phyloP scores from a whole-genome alignment of 1,284 basidiomycete species.

The Crepidotus sp. region DNA sequence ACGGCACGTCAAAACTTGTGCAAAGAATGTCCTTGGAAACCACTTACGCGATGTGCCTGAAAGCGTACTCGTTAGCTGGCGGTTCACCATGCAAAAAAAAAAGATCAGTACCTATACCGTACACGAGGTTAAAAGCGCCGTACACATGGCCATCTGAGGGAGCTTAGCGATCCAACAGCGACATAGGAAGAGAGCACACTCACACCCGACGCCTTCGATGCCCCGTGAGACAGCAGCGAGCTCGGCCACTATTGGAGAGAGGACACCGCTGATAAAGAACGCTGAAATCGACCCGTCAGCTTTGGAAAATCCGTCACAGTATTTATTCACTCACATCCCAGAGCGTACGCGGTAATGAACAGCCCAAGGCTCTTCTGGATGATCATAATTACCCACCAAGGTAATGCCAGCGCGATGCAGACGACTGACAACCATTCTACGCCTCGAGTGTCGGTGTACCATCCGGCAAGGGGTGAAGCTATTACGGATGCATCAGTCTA shows the following conservation, averaged over 20 bases:
- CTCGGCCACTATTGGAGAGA: constrained; percentile 57
- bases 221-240: constrained; percentile 46
- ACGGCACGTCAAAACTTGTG: constrained; percentile 1
- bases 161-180: constrained; percentile 9
- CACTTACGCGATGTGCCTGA: constrained; percentile 43
- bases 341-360: constrained; percentile 52
- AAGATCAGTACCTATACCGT: constrained; percentile 33
- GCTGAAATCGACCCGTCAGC: constrained; percentile 29
- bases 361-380: constrained; percentile 44
- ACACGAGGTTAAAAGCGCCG: constrained; percentile 60
- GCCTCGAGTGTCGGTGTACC: constrained; percentile 53
- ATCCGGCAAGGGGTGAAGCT: constrained; percentile 59
- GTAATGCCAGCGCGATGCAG: constrained; percentile 46
- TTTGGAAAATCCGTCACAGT: background rate
- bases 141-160: constrained; percentile 54
- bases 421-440: constrained; percentile 46
- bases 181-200: constrained; percentile 22
- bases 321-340: constrained; percentile 39
- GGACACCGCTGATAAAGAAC: constrained; percentile 48
- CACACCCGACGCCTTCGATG: constrained; percentile 59
- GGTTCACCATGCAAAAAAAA: background rate
- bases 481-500: constrained; percentile 12
- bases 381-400: constrained; percentile 59
- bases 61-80: background rate
- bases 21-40: constrained; percentile 11